Conservation (phyloP, 306 rosid genomes). For the Dryas drummondii region DNA sequence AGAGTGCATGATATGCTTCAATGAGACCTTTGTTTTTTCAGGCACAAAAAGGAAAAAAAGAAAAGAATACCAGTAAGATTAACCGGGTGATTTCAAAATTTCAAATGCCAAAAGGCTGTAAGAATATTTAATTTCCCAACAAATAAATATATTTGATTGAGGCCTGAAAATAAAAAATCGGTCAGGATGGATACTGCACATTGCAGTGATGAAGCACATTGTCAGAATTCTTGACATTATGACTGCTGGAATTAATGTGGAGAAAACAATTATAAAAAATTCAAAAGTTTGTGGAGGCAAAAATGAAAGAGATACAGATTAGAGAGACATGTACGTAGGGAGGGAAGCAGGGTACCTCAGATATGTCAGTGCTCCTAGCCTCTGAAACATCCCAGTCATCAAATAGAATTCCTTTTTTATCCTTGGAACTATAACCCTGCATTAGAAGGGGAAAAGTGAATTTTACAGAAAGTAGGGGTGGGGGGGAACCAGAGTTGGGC, state of each 20-base stretch:
- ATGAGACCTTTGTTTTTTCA: too few relatives aligned
- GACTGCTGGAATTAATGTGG: not conserved
- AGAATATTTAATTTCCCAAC: not conserved
- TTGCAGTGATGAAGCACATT: not conserved
- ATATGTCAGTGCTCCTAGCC: slow-evolving; percentile 59
- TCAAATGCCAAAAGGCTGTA: not conserved
- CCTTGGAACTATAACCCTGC: slow-evolving; percentile 91
- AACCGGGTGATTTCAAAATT: not conserved
- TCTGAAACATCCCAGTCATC: slow-evolving; percentile 99
- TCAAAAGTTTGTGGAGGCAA: not conserved
- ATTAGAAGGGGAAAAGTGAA: slow-evolving; percentile 26
- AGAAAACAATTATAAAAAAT: not conserved
- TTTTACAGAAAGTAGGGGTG: not conserved
- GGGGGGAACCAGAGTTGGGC: not conserved
- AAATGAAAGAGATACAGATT: not conserved
- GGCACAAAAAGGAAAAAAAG: not conserved
- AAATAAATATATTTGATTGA: not conserved
- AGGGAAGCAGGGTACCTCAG: slow-evolving; percentile 57
- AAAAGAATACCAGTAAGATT: not conserved
- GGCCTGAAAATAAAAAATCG: not conserved
- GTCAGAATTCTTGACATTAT: not conserved
- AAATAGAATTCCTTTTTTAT: slow-evolving; percentile 66
- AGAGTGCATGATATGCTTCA: not conserved
- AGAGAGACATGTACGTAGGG: not conserved
- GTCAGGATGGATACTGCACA: not conserved